Evolutionary conservation across 73 alveolate genomes (phyloP).

Genomic region (Tetrahymena thermophila): DNA sequence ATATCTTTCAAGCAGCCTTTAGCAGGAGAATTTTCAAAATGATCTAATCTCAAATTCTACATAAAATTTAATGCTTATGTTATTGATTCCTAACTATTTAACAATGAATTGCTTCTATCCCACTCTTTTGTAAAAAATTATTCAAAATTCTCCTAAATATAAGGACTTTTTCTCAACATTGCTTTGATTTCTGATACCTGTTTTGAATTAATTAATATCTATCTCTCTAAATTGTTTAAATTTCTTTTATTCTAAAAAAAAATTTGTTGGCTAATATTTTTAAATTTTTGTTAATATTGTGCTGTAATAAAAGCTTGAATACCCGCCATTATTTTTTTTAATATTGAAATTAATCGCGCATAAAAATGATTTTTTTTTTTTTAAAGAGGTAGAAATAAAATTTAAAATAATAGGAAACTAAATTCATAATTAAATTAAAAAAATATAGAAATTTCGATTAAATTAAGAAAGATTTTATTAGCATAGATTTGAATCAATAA

Average conservation of each 20-base stretch:
- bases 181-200: neutral
- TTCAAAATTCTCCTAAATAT: neutral
- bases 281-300: neutral
- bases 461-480: too few species aligned
- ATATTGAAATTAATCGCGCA: neutral
- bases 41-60: neutral
- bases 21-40: neutral
- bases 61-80: neutral
- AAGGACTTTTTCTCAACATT: neutral
- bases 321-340: neutral
- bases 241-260: neutral
- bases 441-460: too few species aligned
- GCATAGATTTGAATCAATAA: too few species aligned
- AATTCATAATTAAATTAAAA: too few species aligned
- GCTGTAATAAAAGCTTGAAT: neutral
- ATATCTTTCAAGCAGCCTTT: neutral
- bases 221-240: neutral
- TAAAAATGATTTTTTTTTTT: too few species aligned
- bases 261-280: neutral
- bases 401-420: too few species aligned
- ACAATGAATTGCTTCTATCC: neutral
- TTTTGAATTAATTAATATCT: neutral
- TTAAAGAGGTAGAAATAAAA: neutral
- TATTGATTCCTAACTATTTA: neutral
- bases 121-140: neutral